A percentile compares a stretch with the other conserved stretches of the same genome.
Conservation (phyloP, 768 basidiomycete species). For the Exidia glandulosa region DNA sequence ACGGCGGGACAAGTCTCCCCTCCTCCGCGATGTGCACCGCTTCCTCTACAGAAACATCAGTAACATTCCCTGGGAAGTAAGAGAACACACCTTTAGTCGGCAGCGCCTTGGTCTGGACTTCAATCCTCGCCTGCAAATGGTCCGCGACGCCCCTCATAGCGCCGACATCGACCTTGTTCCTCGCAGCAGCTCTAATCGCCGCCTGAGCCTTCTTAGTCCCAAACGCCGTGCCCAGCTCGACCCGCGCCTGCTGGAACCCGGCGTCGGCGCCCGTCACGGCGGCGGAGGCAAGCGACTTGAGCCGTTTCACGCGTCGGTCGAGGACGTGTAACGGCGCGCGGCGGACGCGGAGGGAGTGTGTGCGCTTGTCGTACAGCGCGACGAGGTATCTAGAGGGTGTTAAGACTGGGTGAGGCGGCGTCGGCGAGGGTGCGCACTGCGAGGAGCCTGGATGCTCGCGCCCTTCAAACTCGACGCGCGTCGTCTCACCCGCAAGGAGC, state of each 20-base stretch:
- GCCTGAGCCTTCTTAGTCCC: conserved; percentile 91
- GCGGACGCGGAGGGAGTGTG: conserved; percentile 57
- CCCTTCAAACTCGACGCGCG: conserved; percentile 70
- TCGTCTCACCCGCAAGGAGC: conserved; percentile 74
- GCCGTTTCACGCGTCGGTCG: conserved; percentile 69
- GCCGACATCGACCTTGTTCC: conserved; percentile 79
- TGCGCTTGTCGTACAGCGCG: conserved; percentile 70
- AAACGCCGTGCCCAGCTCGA: conserved; percentile 81
- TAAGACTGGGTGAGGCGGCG: not conserved
- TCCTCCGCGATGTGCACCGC: conserved; percentile 52
- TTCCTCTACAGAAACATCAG: conserved; percentile 40
- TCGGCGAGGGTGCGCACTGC: conserved; percentile 10
- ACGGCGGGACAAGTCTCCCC: conserved; percentile 65
- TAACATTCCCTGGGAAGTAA: not conserved
- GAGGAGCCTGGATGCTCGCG: conserved; percentile 41
- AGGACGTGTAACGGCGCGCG: conserved; percentile 60
- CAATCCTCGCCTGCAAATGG: conserved; percentile 76
- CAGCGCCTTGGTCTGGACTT: conserved; percentile 54
- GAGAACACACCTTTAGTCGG: conserved; percentile 53
- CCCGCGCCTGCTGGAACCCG: conserved; percentile 33
- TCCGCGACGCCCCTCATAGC: conserved; percentile 80
- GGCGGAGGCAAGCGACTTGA: conserved; percentile 52
- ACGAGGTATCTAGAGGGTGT: conserved; percentile 66
- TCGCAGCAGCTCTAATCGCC: conserved; percentile 71
- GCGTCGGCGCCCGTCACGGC: conserved; percentile 40